These are phyloP conservation scores for Trichophyton equinum DNA, from an alignment of 2,329 filamentous ascomycete genomes.

Conservation along the genomic window DNA sequence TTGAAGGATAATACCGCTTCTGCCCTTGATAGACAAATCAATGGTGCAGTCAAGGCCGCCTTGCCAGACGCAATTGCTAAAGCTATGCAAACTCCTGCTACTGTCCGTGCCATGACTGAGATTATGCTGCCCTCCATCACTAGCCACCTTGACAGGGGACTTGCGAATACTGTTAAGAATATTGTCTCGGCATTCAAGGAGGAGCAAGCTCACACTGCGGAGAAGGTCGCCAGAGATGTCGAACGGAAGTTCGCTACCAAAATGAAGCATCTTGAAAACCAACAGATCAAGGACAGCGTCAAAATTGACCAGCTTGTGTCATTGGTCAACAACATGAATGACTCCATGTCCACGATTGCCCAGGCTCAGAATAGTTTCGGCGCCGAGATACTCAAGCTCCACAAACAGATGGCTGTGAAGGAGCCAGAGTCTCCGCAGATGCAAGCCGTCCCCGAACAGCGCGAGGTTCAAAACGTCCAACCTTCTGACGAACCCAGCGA, in stretches of 20 bases:
- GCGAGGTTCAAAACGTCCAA: slow-evolving; percentile 1
- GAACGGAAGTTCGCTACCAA: slow-evolving; percentile 47
- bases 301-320: slow-evolving; percentile 50
- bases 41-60: slow-evolving; percentile 56
- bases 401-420: slow-evolving; percentile 19
- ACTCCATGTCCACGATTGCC: slow-evolving; percentile 37
- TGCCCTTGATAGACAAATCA: slow-evolving; percentile 59
- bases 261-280: slow-evolving; percentile 39
- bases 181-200: slow-evolving; percentile 56
- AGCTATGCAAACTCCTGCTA: slow-evolving; percentile 60
- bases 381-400: slow-evolving; percentile 28
- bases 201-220: slow-evolving; percentile 52
- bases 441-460: slow-evolving; percentile 10
- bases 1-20: slow-evolving; percentile 55
- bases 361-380: slow-evolving; percentile 32
- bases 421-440: slow-evolving; percentile 12
- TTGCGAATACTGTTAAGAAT: slow-evolving; percentile 48
- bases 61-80: slow-evolving; percentile 56
- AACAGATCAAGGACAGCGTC: slow-evolving; percentile 41
- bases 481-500: slow-evolving; percentile 28
- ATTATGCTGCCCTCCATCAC: slow-evolving; percentile 55
- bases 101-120: slow-evolving; percentile 61
- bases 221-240: slow-evolving; percentile 55
- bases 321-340: slow-evolving; percentile 43
- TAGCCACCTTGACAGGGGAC: slow-evolving; percentile 55